A percentile compares a stretch with the other conserved stretches of the same genome.
Conservation (phyloP, 129 eudicot species). For the Heracleum sosnowskyi region DNA sequence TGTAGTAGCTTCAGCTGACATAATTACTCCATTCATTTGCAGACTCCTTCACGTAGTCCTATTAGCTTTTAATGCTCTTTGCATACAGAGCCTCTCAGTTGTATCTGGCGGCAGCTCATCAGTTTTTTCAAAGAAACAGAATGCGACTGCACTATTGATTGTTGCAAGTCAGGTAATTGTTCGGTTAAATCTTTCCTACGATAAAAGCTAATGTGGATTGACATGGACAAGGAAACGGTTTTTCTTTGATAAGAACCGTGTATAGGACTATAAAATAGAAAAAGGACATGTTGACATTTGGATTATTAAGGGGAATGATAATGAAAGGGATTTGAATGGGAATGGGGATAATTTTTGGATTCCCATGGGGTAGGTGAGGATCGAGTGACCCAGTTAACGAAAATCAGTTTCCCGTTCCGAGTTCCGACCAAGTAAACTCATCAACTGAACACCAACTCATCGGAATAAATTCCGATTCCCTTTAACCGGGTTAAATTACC, state of each 20-base stretch:
- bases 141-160: conserved; percentile 60
- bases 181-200: neutral
- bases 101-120: conserved; percentile 74
- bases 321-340: neutral
- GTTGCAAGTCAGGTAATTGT: conserved; percentile 76
- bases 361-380: neutral
- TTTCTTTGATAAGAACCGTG: neutral
- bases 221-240: neutral
- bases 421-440: neutral
- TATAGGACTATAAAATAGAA: neutral
- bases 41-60: conserved; percentile 63
- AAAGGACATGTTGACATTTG: neutral
- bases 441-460: neutral
- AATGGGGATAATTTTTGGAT: neutral
- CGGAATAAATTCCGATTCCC: neutral
- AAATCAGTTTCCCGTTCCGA: neutral
- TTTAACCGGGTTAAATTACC: neutral
- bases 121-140: conserved; percentile 49
- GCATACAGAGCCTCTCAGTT: conserved; percentile 39
- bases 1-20: conserved; percentile 14
- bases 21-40: conserved; percentile 19
- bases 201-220: neutral
- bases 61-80: conserved; percentile 58
- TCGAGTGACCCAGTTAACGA: neutral
- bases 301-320: neutral